These are phyloP conservation scores for Exophiala bonariae DNA, from an alignment of 2,329 filamentous ascomycete species.

Conservation along the genomic window DNA sequence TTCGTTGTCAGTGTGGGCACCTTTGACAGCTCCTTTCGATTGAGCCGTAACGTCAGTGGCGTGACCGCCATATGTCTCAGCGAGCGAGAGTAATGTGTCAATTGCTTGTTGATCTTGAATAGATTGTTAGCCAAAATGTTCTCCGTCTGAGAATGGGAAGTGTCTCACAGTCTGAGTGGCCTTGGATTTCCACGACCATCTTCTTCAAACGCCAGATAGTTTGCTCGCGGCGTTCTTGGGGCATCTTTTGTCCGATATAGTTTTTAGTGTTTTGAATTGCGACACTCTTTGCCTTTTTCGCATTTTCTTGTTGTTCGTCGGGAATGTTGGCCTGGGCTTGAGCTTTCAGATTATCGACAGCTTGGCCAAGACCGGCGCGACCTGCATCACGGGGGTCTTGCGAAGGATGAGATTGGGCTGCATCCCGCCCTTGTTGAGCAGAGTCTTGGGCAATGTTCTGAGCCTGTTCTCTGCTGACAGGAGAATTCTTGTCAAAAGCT, in stretches of 20 bases:
- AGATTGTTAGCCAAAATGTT: slow-evolving; percentile 13
- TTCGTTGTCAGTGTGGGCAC: slow-evolving; percentile 64
- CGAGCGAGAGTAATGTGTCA: slow-evolving; percentile 77
- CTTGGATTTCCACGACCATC: slow-evolving; percentile 95
- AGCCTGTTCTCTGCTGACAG: slow-evolving; percentile 58
- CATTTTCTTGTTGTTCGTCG: slow-evolving; percentile 57
- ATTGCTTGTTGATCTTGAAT: slow-evolving; percentile 76
- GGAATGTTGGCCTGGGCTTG: slow-evolving; percentile 64
- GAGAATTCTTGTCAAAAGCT: slow-evolving; percentile 57
- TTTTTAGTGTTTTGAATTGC: slow-evolving; percentile 58
- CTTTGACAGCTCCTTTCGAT: slow-evolving; percentile 68
- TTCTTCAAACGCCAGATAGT: slow-evolving; percentile 93
- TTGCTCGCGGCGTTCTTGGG: slow-evolving; percentile 88
- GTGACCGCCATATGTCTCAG: slow-evolving; percentile 81
- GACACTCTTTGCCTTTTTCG: slow-evolving; percentile 32
- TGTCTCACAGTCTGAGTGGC: slow-evolving; percentile 83
- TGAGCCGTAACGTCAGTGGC: slow-evolving; percentile 65
- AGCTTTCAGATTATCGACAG: slow-evolving; percentile 49
- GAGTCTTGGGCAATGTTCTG: slow-evolving; percentile 60
- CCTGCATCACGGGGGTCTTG: slow-evolving; percentile 34
- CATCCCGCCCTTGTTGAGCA: slow-evolving; percentile 53
- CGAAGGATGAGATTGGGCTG: slow-evolving; percentile 48
- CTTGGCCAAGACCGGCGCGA: slow-evolving; percentile 31
- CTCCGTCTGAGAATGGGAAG: too few relatives aligned
- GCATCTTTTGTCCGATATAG: slow-evolving; percentile 84